These are phyloP conservation scores for Auxenochlorella protothecoides DNA, from an alignment of 139 green algal species.

Conservation along the genomic window DNA sequence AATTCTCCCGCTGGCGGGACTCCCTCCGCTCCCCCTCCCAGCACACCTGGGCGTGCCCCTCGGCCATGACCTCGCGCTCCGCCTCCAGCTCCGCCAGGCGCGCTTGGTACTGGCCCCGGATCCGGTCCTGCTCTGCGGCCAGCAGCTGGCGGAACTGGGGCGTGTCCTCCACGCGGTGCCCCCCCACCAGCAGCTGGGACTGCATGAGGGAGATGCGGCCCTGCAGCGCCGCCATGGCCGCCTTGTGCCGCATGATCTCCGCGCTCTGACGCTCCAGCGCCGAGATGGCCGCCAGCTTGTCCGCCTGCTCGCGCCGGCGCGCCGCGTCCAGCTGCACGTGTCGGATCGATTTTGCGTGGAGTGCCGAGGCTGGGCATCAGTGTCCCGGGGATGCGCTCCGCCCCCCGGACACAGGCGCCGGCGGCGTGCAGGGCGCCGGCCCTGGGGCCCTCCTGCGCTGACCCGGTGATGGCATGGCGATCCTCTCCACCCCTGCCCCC, in stretches of 20 bases:
- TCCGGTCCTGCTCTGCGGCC: slow-evolving; percentile 60
- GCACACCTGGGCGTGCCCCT: slow-evolving; percentile 52
- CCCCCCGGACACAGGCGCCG: too few relatives aligned
- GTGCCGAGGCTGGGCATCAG: too few relatives aligned
- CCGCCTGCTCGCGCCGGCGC: slow-evolving; percentile 76
- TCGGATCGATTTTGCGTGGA: too few relatives aligned
- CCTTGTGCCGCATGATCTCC: slow-evolving; percentile 88
- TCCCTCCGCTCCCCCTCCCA: background rate
- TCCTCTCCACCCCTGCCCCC: background rate
- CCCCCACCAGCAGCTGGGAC: slow-evolving; percentile 77
- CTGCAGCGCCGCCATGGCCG: slow-evolving; percentile 77
- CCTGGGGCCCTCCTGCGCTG: too few relatives aligned
- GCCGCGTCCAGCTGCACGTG: slow-evolving; percentile 79
- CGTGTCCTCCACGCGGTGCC: slow-evolving; percentile 60
- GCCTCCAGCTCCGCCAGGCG: slow-evolving; percentile 69
- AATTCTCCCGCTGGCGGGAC: too few relatives aligned
- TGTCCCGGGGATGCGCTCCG: too few relatives aligned
- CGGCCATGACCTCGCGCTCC: slow-evolving; percentile 58
- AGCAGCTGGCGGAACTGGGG: slow-evolving; percentile 70
- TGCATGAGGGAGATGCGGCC: slow-evolving; percentile 69
- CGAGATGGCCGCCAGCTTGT: slow-evolving; percentile 90
- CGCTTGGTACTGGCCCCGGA: slow-evolving; percentile 79
- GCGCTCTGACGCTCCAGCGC: slow-evolving; percentile 69
- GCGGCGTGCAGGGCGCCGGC: too few relatives aligned
- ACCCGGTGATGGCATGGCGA: too few relatives aligned